Base-by-base conservation (phyloP, 23 red algal genomes). In the Gracilaria gracilis region DNA sequence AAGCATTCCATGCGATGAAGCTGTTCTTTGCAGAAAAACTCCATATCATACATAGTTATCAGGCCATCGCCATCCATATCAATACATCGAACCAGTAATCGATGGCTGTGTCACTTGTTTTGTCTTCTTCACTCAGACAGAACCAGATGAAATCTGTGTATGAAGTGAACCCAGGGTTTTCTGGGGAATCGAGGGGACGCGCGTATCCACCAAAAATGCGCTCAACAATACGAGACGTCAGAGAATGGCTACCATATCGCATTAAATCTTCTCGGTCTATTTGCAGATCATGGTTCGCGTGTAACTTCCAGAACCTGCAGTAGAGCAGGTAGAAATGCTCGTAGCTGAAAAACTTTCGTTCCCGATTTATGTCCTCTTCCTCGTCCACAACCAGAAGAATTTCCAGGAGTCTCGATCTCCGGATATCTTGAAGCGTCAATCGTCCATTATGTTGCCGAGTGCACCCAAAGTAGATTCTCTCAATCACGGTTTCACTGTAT, bases 131-230 rank as follows among this genome's bases (percentile, higher is more conserved):
- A 58, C 89, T 94, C 23, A 99, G 75, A 79, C 90, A 94, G 61
- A 99, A 99, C 97, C 97, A 99, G 67, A 99, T 90, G 75, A 99
- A 99, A 82, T 99, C 97, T 13, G 93, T 96, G 80, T 99, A 99
- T 29, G 90, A 91, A 93, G 96, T 99, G 50, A 85, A 85, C 11
- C 92, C 96, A 21, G 93, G 74, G 32, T 93, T 79, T 25, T 89
- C 75, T 27, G 76, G 73, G 24, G 73, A 81, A 36, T 99, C 97
- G 24, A 96, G 82, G 28, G 89, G 93, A 21, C 97, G 69, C 14
- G 88, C 97, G 38, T 89, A 80, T 15, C 97, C 97, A n/a, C 82
- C 84, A 91, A 99, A 99, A 38, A 99, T 94, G 23, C 97, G 91
- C 55, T 99, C 97, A 9, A 99, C 94, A 81, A 99, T 96, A 67